phyloP scores from a whole-genome alignment of 1,139 yeast genomes.

The Chernovozyma aurita region DNA sequence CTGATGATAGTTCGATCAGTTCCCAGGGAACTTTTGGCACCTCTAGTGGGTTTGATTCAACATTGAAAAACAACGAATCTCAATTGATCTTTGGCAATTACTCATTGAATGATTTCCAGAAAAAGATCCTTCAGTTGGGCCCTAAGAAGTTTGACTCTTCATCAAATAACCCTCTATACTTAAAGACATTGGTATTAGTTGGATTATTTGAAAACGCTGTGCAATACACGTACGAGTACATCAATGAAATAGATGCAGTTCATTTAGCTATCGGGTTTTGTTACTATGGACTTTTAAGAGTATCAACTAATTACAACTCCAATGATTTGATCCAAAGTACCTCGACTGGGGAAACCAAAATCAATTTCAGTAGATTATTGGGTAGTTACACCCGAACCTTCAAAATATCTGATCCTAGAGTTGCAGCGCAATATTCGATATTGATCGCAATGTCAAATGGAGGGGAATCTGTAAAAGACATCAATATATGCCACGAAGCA shows the following conservation, averaged over 20 bases:
- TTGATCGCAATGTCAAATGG: conserved; percentile 57
- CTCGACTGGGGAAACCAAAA: conserved; percentile 35
- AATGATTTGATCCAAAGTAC: conserved; percentile 29
- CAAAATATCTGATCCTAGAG: conserved; percentile 80
- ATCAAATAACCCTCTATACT: conserved; percentile 67
- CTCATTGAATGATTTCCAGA: conserved; percentile 69
- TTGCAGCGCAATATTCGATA: conserved; percentile 83
- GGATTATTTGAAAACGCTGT: conserved; percentile 86
- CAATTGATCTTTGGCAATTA: conserved; percentile 68
- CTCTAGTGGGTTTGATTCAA: conserved; percentile 6
- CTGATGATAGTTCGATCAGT: conserved; percentile 15
- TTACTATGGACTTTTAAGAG: conserved; percentile 67
- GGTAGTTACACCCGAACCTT: conserved; percentile 78
- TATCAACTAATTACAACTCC: conserved; percentile 22
- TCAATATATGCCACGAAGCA: conserved; percentile 69
- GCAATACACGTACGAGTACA: conserved; percentile 55
- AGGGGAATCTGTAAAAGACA: conserved; percentile 38
- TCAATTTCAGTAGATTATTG: conserved; percentile 56
- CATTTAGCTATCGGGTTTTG: conserved; percentile 83
- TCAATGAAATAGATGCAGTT: conserved; percentile 81
- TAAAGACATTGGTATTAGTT: conserved; percentile 67
- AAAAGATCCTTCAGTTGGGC: conserved; percentile 68
- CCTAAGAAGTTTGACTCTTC: conserved; percentile 63
- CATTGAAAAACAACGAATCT: conserved; percentile 23
- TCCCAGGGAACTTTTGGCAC: conserved; percentile 14